phyloP scores from a whole-genome alignment of 352 stramenopile species.

The Pythium volutum region DNA sequence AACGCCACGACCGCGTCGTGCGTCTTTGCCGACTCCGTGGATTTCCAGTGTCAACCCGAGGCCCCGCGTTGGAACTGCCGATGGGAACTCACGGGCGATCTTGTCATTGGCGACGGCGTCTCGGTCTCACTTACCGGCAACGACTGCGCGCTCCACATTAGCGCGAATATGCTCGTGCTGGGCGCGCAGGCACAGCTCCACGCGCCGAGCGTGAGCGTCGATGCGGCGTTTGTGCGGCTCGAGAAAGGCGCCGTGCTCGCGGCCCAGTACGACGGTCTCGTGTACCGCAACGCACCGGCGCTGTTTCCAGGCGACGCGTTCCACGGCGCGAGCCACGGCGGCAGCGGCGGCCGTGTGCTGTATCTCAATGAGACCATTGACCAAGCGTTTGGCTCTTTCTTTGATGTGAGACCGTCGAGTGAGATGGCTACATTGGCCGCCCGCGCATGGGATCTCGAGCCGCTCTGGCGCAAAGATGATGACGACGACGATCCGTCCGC shows the following conservation, averaged over 20 bases:
- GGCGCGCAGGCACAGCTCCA: conserved; percentile 29
- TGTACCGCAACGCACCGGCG: conserved; percentile 27
- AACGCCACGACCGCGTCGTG: conserved; percentile 54
- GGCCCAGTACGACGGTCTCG: conserved; percentile 26
- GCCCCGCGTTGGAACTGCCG: conserved; percentile 27
- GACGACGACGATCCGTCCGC: neutral
- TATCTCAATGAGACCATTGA: conserved; percentile 29
- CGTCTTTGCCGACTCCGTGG: conserved; percentile 38
- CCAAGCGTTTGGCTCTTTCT: conserved; percentile 37
- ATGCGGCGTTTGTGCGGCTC: conserved; percentile 62
- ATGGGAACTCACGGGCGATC: conserved; percentile 59
- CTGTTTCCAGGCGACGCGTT: conserved; percentile 29
- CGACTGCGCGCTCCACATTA: conserved; percentile 54
- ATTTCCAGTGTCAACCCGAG: conserved; percentile 32
- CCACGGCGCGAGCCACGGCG: conserved; percentile 48
- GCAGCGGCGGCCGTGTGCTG: conserved; percentile 47
- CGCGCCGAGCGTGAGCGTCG: conserved; percentile 46
- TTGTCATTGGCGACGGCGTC: conserved; percentile 39
- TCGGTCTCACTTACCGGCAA: conserved; percentile 40
- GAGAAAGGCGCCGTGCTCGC: conserved; percentile 35
- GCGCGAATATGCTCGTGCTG: conserved; percentile 54
- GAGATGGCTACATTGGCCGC: conserved; percentile 11
- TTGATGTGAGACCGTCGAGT: conserved; percentile 38
- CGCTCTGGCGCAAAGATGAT: conserved; percentile 32
- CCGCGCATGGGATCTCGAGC: conserved; percentile 40